These are phyloP conservation scores for Xylaria arbuscula DNA, from an alignment of 2,329 filamentous ascomycete genomes.

Conservation along the genomic window DNA sequence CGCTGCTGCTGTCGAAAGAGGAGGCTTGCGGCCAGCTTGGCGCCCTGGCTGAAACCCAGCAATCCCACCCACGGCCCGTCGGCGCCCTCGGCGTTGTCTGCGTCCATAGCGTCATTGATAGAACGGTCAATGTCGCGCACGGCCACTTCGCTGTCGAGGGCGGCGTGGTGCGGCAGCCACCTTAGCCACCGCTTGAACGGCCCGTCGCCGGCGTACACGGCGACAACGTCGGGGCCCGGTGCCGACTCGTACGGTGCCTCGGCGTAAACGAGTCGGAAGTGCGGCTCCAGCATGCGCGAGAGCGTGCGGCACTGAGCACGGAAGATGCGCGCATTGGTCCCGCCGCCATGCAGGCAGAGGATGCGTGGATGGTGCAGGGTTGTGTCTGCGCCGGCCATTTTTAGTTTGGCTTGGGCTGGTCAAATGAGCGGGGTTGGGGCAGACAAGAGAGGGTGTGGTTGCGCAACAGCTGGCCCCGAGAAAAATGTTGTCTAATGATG, in stretches of 20 bases:
- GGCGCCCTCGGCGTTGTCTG: conserved; percentile 61
- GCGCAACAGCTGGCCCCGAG: neutral
- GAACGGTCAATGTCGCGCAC: conserved; percentile 55
- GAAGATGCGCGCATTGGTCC: conserved; percentile 78
- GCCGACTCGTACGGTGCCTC: conserved; percentile 74
- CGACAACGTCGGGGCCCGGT: conserved; percentile 70
- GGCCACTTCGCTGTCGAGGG: conserved; percentile 56
- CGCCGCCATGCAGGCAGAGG: conserved; percentile 84
- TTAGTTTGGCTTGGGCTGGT: conserved; percentile 2
- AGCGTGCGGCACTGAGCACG: conserved; percentile 71
- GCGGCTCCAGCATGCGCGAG: conserved; percentile 57
- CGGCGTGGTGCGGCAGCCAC: conserved; percentile 67
- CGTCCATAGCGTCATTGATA: conserved; percentile 61
- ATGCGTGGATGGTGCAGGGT: conserved; percentile 68
- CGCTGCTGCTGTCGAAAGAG: conserved; percentile 71
- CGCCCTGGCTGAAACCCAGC: conserved; percentile 75
- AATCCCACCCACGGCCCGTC: conserved; percentile 69
- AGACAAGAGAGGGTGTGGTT: neutral
- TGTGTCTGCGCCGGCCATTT: conserved; percentile 32
- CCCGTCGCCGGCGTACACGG: conserved; percentile 72
- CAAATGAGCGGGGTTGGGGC: neutral
- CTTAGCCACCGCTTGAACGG: conserved; percentile 74
- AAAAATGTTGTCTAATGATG: neutral
- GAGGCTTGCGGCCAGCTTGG: conserved; percentile 69
- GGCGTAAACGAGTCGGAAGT: conserved; percentile 78